A percentile compares a stretch with the other conserved stretches of the same genome.
phyloP scores from a whole-genome alignment of 495 filamentous ascomycete species.

The Penicillium canescens region DNA sequence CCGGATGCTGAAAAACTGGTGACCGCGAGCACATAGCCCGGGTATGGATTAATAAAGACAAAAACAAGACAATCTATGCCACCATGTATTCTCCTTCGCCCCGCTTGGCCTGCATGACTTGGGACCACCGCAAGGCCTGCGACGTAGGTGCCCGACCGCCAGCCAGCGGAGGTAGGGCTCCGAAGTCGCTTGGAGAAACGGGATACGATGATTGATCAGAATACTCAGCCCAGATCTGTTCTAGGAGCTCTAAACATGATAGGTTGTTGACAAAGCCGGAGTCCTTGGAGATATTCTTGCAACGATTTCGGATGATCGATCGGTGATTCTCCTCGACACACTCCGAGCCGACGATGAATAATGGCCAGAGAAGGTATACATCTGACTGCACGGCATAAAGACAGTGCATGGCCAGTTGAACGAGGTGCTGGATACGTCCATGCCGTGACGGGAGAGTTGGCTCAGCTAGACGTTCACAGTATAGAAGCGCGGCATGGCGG shows the following conservation, averaged over 20 bases:
- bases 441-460: conserved; percentile 73
- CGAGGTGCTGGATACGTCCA: conserved; percentile 80
- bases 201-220: conserved; percentile 26
- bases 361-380: conserved; percentile 91
- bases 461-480: conserved; percentile 84
- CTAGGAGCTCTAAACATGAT: conserved; percentile 79
- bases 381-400: conserved; percentile 76
- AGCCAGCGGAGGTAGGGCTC: conserved; percentile 17
- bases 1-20: conserved; percentile 3
- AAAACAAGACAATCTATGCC: conserved; percentile 47
- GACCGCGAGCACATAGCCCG: not conserved
- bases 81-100: conserved; percentile 86
- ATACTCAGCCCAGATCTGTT: conserved; percentile 74
- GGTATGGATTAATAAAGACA: not conserved
- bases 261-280: conserved; percentile 93
- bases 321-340: conserved; percentile 83
- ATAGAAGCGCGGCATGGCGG: conserved; percentile 84
- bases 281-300: conserved; percentile 81
- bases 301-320: conserved; percentile 72
- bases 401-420: conserved; percentile 77
- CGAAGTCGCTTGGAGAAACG: conserved; percentile 19
- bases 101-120: conserved; percentile 65
- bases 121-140: conserved; percentile 73
- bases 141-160: conserved; percentile 17
- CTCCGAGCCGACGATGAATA: conserved; percentile 89